Evolutionary conservation across 176 grass and related monocot genomes (phyloP).

Genomic region (Dactylis glomerata): DNA sequence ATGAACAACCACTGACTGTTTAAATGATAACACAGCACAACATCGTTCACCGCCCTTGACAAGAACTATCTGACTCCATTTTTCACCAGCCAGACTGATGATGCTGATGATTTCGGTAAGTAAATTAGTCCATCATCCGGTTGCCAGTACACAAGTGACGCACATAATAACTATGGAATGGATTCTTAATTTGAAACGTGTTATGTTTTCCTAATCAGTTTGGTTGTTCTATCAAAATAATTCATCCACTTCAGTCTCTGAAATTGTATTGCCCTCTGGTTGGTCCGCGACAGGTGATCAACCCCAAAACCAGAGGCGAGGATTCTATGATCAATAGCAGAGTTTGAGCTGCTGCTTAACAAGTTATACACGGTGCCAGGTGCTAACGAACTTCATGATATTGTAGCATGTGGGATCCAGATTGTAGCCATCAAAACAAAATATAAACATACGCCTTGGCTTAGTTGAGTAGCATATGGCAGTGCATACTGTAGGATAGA

Average conservation of each 20-base stretch:
- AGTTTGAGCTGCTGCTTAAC: not conserved
- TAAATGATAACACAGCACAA: slow-evolving; percentile 58
- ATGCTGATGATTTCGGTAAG: slow-evolving; percentile 72
- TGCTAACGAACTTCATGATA: not conserved
- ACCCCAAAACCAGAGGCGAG: slow-evolving; percentile 51
- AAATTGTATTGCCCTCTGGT: slow-evolving; percentile 4
- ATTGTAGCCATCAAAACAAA: not conserved
- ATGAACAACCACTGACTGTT: slow-evolving; percentile 7
- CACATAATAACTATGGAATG: not conserved
- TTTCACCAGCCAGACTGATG: slow-evolving; percentile 90
- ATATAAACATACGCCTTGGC: not conserved
- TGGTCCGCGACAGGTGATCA: slow-evolving; percentile 34
- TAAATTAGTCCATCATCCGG: not conserved
- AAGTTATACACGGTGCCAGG: slow-evolving; percentile 11
- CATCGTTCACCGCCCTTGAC: slow-evolving; percentile 92
- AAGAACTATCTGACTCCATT: slow-evolving; percentile 98
- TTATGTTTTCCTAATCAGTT: not conserved
- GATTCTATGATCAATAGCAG: slow-evolving; percentile 69
- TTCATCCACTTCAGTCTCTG: not conserved
- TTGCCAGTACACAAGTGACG: not conserved
- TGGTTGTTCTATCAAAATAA: not conserved
- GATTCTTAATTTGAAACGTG: not conserved
- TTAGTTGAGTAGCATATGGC: slow-evolving; percentile 32
- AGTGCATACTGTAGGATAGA: slow-evolving; percentile 31
- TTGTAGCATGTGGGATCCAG: not conserved